These are phyloP conservation scores for Cryptococcus floricola DNA, from an alignment of 1,284 basidiomycete species.

Conservation along the genomic window DNA sequence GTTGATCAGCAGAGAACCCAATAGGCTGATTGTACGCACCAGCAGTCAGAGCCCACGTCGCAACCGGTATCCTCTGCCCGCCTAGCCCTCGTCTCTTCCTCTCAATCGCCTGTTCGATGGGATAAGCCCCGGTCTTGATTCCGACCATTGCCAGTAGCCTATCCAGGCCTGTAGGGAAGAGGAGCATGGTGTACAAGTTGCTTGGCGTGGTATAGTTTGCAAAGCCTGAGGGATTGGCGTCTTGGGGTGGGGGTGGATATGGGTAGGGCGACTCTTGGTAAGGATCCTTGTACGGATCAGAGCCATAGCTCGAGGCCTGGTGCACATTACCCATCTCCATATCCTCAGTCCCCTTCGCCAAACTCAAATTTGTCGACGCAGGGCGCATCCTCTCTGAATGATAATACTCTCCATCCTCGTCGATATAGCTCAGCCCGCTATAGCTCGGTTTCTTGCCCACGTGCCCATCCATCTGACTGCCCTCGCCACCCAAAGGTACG, in stretches of 20 bases:
- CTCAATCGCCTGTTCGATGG: conserved; percentile 76
- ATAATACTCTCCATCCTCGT: conserved; percentile 37
- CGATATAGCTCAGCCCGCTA: conserved; percentile 34
- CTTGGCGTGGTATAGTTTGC: conserved; percentile 4
- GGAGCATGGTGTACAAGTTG: conserved; percentile 18
- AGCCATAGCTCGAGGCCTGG: conserved; percentile 6
- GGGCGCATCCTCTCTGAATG: conserved; percentile 22
- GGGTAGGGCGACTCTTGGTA: conserved; percentile 26
- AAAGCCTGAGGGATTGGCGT: background rate
- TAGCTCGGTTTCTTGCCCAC: conserved; percentile 21
- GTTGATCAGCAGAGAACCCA: conserved; percentile 37
- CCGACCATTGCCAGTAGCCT: conserved; percentile 32
- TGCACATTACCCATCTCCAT: conserved; percentile 20
- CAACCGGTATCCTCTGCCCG: conserved; percentile 71
- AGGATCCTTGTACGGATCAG: conserved; percentile 16
- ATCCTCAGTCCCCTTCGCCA: conserved; percentile 3
- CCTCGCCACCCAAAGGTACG: conserved; percentile 3
- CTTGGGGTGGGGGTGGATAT: conserved; percentile 12
- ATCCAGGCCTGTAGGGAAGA: conserved; percentile 38
- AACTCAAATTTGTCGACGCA: conserved; percentile 8
- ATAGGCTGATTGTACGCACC: conserved; percentile 52
- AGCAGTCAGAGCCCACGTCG: conserved; percentile 50
- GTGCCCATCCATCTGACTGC: conserved; percentile 7
- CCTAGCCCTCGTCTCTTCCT: conserved; percentile 78
- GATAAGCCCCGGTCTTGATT: conserved; percentile 51